These are phyloP conservation scores for Fonsecaea monophora DNA, from an alignment of 2,329 filamentous ascomycete genomes.

Conservation along the genomic window DNA sequence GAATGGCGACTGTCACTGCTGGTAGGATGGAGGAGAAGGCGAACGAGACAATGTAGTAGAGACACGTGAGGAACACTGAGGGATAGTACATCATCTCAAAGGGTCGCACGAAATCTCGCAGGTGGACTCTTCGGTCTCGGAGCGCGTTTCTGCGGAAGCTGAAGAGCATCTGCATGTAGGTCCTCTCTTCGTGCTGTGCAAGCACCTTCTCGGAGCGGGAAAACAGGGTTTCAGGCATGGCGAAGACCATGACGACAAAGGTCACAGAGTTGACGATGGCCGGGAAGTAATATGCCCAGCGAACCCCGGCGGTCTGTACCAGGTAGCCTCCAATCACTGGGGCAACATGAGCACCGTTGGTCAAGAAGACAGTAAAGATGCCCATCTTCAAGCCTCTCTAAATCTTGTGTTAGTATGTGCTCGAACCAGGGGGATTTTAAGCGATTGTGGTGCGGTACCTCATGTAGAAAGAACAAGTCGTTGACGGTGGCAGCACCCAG, in stretches of 20 bases:
- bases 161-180: constrained; percentile 25
- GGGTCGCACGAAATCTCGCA: not conserved
- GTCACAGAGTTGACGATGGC: constrained; percentile 11
- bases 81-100: constrained; percentile 10
- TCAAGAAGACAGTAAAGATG: constrained; percentile 17
- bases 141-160: constrained; percentile 16
- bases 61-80: not conserved
- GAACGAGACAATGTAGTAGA: constrained; percentile 1
- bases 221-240: constrained; percentile 21
- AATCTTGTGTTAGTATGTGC: not conserved
- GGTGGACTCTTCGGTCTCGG: constrained; percentile 2
- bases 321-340: constrained; percentile 19
- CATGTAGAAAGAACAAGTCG: constrained; percentile 25
- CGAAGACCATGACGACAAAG: constrained; percentile 13
- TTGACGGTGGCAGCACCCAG: constrained; percentile 24
- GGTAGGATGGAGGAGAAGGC: constrained; percentile 1
- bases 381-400: constrained; percentile 21
- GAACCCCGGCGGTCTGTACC: constrained; percentile 4
- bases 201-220: constrained; percentile 12
- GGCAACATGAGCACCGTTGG: constrained; percentile 23
- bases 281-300: constrained; percentile 15
- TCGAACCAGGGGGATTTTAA: not conserved
- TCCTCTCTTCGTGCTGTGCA: constrained; percentile 9
- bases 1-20: constrained; percentile 7
- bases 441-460: not conserved